phyloP scores from a whole-genome alignment of 345 rosid genomes.

The Brassica cretica region DNA sequence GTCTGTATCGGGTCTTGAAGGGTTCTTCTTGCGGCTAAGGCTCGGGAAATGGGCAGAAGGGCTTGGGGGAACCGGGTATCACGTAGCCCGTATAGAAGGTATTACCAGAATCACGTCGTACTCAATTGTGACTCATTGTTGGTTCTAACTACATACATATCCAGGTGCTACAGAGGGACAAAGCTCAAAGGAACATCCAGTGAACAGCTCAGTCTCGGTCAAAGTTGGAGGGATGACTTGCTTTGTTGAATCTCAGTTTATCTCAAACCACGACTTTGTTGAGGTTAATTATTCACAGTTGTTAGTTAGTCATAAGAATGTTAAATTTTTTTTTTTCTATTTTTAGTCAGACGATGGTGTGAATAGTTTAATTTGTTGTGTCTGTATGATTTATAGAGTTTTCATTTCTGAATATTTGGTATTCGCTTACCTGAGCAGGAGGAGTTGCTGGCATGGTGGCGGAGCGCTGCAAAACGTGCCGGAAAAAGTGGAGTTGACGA shows the following conservation, averaged over 20 bases:
- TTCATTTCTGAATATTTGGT: background rate
- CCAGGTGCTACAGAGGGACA: slow-evolving; percentile 27
- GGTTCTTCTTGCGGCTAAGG: slow-evolving; percentile 77
- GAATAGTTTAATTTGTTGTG: background rate
- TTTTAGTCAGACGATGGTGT: background rate
- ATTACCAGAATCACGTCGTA: background rate
- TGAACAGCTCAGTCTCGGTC: slow-evolving; percentile 45
- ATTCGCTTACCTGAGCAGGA: slow-evolving; percentile 46
- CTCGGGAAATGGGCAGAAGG: slow-evolving; percentile 80
- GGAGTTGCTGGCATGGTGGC: slow-evolving; percentile 87
- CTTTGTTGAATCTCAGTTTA: slow-evolving; percentile 63
- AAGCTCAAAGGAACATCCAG: slow-evolving; percentile 30
- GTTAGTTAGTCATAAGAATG: background rate
- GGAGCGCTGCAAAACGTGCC: slow-evolving; percentile 32
- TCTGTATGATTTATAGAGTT: background rate
- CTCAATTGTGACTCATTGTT: background rate
- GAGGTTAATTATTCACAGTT: slow-evolving; percentile 48
- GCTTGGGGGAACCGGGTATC: slow-evolving; percentile 68
- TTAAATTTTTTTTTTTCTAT: background rate
- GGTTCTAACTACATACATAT: slow-evolving; percentile 11
- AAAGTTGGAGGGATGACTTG: slow-evolving; percentile 61
- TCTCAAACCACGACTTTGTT: slow-evolving; percentile 83
- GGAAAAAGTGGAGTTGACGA: slow-evolving; percentile 33
- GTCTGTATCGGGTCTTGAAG: slow-evolving; percentile 59
- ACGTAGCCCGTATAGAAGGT: slow-evolving; percentile 78